These are phyloP conservation scores for Eremochloa ophiuroides DNA, from an alignment of 176 grass and related monocot genomes.

Conservation along the genomic window DNA sequence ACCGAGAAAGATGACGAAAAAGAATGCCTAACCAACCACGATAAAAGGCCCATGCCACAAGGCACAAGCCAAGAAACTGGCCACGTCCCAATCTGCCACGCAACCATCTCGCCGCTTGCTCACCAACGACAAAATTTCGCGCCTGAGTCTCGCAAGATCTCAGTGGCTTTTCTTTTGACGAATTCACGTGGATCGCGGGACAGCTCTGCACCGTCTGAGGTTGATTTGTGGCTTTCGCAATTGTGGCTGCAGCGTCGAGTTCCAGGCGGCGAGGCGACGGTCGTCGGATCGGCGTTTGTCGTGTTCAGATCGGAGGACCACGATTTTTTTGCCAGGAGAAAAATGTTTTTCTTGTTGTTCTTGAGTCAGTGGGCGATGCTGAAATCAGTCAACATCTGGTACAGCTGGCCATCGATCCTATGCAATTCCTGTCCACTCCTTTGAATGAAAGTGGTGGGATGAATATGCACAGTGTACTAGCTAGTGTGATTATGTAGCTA, in stretches of 20 bases:
- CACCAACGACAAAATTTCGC: neutral
- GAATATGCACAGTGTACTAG: neutral
- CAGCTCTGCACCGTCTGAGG: neutral
- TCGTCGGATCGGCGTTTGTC: neutral
- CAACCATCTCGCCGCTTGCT: neutral
- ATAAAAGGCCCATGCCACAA: neutral
- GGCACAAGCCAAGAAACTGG: neutral
- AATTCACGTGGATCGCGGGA: neutral
- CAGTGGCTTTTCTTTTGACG: conserved; percentile 12
- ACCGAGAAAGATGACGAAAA: neutral
- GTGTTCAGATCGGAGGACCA: neutral
- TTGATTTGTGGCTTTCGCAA: conserved; percentile 1
- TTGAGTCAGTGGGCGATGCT: neutral
- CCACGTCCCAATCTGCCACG: neutral
- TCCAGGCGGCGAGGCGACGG: neutral
- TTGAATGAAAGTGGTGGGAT: neutral
- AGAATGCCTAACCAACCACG: conserved; percentile 10
- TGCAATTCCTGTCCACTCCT: conserved; percentile 6
- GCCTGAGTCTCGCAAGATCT: conserved; percentile 14
- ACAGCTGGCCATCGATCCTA: neutral
- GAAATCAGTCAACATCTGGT: neutral
- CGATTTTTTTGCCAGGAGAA: neutral
- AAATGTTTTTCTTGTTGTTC: neutral
- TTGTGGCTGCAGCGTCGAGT: neutral
- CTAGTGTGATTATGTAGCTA: neutral